Evolutionary conservation across 768 basidiomycete species (phyloP).

Genomic region (Boletus insuetus): DNA sequence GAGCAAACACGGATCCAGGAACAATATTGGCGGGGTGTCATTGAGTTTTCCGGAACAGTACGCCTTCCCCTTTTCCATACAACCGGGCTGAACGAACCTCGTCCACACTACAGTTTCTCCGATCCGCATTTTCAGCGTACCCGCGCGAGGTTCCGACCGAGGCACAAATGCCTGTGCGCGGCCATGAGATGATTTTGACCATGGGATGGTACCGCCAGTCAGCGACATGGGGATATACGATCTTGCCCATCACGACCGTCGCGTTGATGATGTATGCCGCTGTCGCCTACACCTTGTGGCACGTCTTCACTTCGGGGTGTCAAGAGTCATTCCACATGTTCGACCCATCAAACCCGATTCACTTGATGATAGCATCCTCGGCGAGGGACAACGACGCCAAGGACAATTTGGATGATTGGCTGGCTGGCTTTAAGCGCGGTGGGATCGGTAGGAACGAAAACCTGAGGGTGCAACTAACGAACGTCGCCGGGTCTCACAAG

Average conservation of each 20-base stretch:
- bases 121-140: constrained; percentile 8
- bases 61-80: neutral
- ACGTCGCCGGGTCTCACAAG: neutral
- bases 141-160: neutral
- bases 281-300: constrained; percentile 6
- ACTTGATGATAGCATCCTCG: constrained; percentile 7
- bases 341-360: constrained; percentile 6
- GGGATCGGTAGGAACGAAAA: neutral
- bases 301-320: neutral
- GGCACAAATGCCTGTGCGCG: neutral
- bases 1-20: neutral
- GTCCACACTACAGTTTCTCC: neutral
- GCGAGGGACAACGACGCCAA: neutral
- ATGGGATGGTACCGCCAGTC: constrained; percentile 1
- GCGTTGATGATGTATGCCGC: constrained; percentile 4
- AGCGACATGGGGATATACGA: neutral
- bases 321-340: neutral
- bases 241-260: constrained; percentile 6
- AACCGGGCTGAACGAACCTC: neutral
- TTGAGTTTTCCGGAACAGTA: constrained; percentile 19
- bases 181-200: neutral
- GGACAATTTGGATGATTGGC: neutral
- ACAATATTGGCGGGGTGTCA: constrained; percentile 14
- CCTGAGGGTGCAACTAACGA: neutral
- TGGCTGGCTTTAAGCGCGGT: neutral